Base-by-base conservation (phyloP, 2,329 filamentous ascomycete species). In the Aaosphaeria pasadenensis region DNA sequence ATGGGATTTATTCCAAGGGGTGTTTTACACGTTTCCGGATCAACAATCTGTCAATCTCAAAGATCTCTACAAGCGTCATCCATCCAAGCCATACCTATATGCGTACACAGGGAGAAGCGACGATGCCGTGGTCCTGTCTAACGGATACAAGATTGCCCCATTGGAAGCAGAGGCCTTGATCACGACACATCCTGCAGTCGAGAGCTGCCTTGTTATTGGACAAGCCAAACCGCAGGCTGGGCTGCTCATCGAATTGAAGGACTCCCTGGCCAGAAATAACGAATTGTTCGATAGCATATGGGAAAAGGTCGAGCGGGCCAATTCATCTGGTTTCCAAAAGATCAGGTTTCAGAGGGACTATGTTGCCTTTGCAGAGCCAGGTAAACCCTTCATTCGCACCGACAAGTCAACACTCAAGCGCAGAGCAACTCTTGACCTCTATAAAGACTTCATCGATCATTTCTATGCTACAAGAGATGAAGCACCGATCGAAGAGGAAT, bases 401-500 rank as follows among this genome's bases (percentile, higher is more conserved):
- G 71, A 73, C 13, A 79, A 81, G 53, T 70, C 74, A 0, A 77
- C 71, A 0, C 65, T 77, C 6, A 73, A 75, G 55, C 69, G 76
- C 3, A 60, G 57, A 1, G 62, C 65, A 0, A 77, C 77, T 0
- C 47, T 71, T 5, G 48, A 57, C 1, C 63, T 75, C 0, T 81
- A 77, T 42, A 58, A 59, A 1, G 60, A 72, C 2, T 76, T 77
- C 45, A 78, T 81, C 30, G 72, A 79, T 13, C 63, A 62, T 0
- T 64, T 80, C 7, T 80, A 80, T 28, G 40, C 4, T n/a, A 44
- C 45, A 7, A 47, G 47, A 5, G 43, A 11, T 13, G n/a, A n/a
- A n/a, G n/a, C n/a, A n/a, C n/a, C n/a, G n/a, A n/a, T n/a, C n/a
- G n/a, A n/a, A n/a, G 43, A 45, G 2, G 51, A 55, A 4, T 17